Evolutionary conservation across 768 basidiomycete genomes (phyloP).

Genomic region (Boletus eberwhitei): DNA sequence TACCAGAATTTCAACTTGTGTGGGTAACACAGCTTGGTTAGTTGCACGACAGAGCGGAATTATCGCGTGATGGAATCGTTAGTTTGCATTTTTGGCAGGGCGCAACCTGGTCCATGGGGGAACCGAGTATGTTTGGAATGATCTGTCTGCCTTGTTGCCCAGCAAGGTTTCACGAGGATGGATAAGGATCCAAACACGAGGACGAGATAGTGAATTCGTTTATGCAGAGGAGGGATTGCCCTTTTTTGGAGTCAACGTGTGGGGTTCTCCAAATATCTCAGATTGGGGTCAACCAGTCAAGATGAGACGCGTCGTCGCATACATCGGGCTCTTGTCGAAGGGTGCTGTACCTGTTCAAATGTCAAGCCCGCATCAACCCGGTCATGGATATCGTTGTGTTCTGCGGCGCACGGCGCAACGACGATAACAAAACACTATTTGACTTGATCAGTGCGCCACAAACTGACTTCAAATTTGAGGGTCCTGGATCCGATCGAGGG

Average conservation of each 20-base stretch:
- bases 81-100: neutral
- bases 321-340: neutral
- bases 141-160: neutral
- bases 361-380: neutral
- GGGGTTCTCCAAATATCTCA: neutral
- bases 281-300: neutral
- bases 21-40: neutral
- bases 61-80: constrained; percentile 1
- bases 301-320: neutral
- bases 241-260: neutral
- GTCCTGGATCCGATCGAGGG: too few species aligned
- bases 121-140: neutral
- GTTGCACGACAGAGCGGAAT: neutral
- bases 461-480: neutral
- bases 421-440: too few species aligned
- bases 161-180: constrained; percentile 1
- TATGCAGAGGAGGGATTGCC: neutral
- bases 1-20: constrained; percentile 5
- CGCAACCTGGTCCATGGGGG: neutral
- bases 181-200: constrained; percentile 8
- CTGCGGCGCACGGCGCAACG: neutral
- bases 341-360: neutral
- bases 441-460: neutral
- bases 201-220: constrained; percentile 12
- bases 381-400: neutral